Evolutionary conservation across 1,284 basidiomycete species (phyloP), one percentile per base, ranked within the genome.

Genomic region (Ceratobasidium sp.): DNA sequence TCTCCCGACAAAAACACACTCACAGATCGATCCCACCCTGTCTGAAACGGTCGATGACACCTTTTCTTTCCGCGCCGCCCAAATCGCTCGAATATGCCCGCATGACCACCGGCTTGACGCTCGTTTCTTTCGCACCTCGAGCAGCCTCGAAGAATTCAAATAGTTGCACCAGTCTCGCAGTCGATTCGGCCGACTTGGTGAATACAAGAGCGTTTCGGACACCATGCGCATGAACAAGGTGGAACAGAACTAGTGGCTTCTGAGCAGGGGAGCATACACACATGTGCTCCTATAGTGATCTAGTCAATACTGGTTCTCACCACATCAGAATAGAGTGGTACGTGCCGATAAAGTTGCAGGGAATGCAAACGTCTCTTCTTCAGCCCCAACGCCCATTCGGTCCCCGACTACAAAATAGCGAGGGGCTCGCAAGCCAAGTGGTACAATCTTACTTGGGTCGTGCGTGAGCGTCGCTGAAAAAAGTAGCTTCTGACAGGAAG

Each of bases 391-490:
- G 78, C 83, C 74, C 79, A 83, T 61, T 79, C 81, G 33, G 76
- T 81, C 46, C 7, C 67, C 91, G 11, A 99, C 90, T 53, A 96
- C 87, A 75, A 96, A 92, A 81, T 97, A 99, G 77, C 92, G 90
- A 0, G 96, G 92, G 72, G 92, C 82, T 63, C 87, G 83, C 25
- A 99, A 83, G 38, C 90, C 87, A 33, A 99, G 84, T 0, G 93
- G 88, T 0, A 91, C 88, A 58, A 99, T 91, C 79, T 95, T 96
- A 28, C 92, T 89, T 0, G 97, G 96, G 81, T 99, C 96, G 7
- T 92, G 87, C 0, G 95, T 98, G 25, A 99, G 85, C 0, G 97
- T 99, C 0, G 97, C 97, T 1, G 96, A 98, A 82, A 99, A 98
- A 3, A 99, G 84, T 7, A 99, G 84, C 78, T 98, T 99, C 79